Conservation (phyloP, 306 rosid species). For the Inga oerstediana region DNA sequence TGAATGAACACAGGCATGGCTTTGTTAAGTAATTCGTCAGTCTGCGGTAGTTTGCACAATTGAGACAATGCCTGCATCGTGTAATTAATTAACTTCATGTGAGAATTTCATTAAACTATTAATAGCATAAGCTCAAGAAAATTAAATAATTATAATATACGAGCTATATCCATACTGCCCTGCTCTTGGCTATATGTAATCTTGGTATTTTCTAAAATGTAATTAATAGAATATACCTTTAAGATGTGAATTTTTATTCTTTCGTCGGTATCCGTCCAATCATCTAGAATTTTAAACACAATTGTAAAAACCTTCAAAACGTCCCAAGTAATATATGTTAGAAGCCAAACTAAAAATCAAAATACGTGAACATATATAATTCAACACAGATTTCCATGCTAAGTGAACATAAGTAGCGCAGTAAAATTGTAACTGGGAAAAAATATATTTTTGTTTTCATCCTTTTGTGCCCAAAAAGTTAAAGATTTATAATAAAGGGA, state of each 20-base stretch:
- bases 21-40: background rate
- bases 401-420: background rate
- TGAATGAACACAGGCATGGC: slow-evolving; percentile 22
- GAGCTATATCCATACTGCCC: too few relatives aligned
- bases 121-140: too few relatives aligned
- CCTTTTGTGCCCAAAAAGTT: background rate
- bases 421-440: background rate
- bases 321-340: slow-evolving; percentile 12
- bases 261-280: background rate
- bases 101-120: background rate
- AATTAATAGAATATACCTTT: slow-evolving; percentile 15
- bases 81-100: background rate
- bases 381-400: background rate
- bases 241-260: background rate
- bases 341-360: background rate
- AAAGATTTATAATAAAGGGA: too few relatives aligned
- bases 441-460: background rate
- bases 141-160: too few relatives aligned
- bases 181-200: too few relatives aligned
- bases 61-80: slow-evolving; percentile 35
- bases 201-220: too few relatives aligned
- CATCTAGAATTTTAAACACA: slow-evolving; percentile 10
- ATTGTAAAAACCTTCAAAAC: slow-evolving; percentile 26
- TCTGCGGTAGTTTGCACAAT: slow-evolving; percentile 17
- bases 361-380: background rate